Percentiles rank a stretch among this genome's conserved stretches.
Conservation (phyloP, 1,284 basidiomycete genomes). For the Trametes pubescens region DNA sequence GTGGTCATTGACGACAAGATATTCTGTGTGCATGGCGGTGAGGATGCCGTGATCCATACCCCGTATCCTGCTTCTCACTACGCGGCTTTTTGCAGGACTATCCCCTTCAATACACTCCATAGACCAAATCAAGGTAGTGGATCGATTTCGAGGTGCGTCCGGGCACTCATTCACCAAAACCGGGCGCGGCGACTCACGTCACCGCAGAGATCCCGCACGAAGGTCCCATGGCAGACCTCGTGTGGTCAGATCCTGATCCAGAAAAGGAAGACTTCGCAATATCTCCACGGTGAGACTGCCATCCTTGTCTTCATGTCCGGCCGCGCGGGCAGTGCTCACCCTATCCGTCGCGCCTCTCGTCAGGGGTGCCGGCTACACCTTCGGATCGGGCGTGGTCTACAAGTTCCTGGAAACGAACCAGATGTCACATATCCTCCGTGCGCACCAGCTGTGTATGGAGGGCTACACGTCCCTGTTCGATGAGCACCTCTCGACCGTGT, state of each 20-base stretch:
- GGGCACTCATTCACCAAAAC: not conserved
- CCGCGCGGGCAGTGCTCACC: not conserved
- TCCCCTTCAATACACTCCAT: constrained; percentile 99
- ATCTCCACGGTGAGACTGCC: constrained; percentile 81
- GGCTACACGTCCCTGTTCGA: constrained; percentile 96
- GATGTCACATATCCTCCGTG: constrained; percentile 97
- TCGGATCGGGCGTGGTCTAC: constrained; percentile 98
- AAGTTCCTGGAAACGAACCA: constrained; percentile 95
- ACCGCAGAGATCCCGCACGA: constrained; percentile 95
- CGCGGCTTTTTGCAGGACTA: constrained; percentile 64
- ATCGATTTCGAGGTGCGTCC: constrained; percentile 89
- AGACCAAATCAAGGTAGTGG: constrained; percentile 99
- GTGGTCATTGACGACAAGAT: constrained; percentile 99
- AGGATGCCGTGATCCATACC: constrained; percentile 32
- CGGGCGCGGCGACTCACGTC: constrained; percentile 17
- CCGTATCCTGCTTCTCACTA: constrained; percentile 19
- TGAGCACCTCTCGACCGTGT: constrained; percentile 95
- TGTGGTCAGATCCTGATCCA: constrained; percentile 99
- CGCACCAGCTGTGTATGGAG: constrained; percentile 99
- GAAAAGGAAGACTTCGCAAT: constrained; percentile 99
- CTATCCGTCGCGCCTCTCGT: not conserved
- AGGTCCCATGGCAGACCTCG: constrained; percentile 99
- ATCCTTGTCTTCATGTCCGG: not conserved
- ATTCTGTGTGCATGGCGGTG: constrained; percentile 98
- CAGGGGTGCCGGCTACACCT: constrained; percentile 98